Evolutionary conservation across 352 stramenopile species (phyloP).

Genomic region (Bremia lactucae): DNA sequence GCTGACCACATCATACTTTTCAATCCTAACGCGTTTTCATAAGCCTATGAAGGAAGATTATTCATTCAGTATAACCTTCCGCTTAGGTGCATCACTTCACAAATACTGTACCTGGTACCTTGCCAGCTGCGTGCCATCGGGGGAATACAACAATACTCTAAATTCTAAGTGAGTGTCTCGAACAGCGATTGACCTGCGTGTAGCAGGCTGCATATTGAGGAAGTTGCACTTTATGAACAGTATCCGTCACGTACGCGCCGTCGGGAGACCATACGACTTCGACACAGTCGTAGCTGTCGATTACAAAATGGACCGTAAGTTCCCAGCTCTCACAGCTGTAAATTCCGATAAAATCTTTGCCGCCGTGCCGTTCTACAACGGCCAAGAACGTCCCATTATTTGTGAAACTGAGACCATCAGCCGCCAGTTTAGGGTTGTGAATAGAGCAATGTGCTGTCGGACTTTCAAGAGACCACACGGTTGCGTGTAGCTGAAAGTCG

Average conservation of each 20-base stretch:
- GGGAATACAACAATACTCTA: constrained; percentile 57
- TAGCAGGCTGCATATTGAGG: neutral
- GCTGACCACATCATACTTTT: constrained; percentile 68
- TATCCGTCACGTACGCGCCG: constrained; percentile 58
- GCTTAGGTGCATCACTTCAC: neutral
- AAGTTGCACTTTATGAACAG: neutral
- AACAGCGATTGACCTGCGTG: constrained; percentile 41
- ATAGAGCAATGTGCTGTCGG: constrained; percentile 44
- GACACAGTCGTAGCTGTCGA: constrained; percentile 75
- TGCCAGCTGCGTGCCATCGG: constrained; percentile 42
- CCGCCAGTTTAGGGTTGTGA: constrained; percentile 53
- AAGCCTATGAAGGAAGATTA: constrained; percentile 28
- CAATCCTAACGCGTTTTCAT: constrained; percentile 66
- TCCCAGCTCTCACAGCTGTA: constrained; percentile 74
- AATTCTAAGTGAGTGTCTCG: constrained; percentile 69
- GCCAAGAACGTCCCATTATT: constrained; percentile 43
- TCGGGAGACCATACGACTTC: constrained; percentile 63
- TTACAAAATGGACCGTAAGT: constrained; percentile 48
- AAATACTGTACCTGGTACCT: constrained; percentile 55
- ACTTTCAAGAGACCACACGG: constrained; percentile 69
- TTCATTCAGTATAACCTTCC: neutral
- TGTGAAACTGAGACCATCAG: constrained; percentile 58
- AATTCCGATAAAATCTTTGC: constrained; percentile 75
- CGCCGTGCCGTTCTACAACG: constrained; percentile 61
- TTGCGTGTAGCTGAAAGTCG: constrained; percentile 79